Percentiles rank a stretch among this genome's conserved stretches.
These are phyloP conservation scores for Euclidium syriacum DNA, from an alignment of 345 rosid genomes.

Conservation along the genomic window DNA sequence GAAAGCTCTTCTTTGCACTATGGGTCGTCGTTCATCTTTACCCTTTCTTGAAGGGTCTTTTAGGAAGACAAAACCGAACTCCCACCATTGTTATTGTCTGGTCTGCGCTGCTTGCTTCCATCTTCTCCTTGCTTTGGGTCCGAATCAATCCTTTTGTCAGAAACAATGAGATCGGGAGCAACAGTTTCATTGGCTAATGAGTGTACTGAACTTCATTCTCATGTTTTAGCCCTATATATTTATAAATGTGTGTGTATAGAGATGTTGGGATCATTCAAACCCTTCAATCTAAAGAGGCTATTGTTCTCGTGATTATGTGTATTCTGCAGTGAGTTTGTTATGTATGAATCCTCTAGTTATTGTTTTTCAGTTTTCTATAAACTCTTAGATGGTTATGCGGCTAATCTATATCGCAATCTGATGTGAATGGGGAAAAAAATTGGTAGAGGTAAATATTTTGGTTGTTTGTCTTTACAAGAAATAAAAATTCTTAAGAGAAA, in stretches of 20 bases:
- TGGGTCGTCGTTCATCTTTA: slow-evolving; percentile 98
- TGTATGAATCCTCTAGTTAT: no score
- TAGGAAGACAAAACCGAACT: slow-evolving; percentile 96
- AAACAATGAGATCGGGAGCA: background rate
- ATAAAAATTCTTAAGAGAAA: no score
- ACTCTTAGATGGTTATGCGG: no score
- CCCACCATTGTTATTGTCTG: slow-evolving; percentile 98
- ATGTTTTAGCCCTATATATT: background rate
- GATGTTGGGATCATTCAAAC: background rate
- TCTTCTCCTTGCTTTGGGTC: slow-evolving; percentile 98
- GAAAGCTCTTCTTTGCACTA: slow-evolving; percentile 90
- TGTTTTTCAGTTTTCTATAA: background rate
- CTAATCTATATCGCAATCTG: no score
- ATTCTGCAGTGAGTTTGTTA: no score
- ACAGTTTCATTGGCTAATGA: background rate
- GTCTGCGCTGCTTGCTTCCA: slow-evolving; percentile 97
- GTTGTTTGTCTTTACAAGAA: no score
- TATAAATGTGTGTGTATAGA: background rate
- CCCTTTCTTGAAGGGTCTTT: slow-evolving; percentile 94
- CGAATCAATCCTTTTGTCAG: slow-evolving; percentile 88
- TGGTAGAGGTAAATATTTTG: no score
- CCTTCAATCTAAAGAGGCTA: background rate
- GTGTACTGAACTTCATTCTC: background rate
- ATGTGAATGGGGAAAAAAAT: no score
- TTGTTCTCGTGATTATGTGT: background rate